Conservation (phyloP, 768 basidiomycete species). For the Sarcomyxa edulis region DNA sequence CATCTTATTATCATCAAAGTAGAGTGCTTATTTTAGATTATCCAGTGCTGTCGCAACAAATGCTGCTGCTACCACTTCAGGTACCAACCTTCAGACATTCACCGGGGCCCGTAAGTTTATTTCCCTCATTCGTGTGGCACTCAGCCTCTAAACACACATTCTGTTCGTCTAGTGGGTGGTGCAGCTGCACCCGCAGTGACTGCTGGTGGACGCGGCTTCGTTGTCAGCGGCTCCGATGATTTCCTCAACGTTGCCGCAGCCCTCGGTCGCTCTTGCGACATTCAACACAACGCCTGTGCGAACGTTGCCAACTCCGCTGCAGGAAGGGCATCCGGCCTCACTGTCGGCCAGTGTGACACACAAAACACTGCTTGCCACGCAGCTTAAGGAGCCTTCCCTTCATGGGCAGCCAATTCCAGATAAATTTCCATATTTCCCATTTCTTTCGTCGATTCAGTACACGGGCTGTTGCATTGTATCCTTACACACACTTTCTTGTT, state of each 20-base stretch:
- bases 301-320: conserved; percentile 42
- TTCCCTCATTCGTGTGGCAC: neutral
- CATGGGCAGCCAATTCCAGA: too few species aligned
- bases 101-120: conserved; percentile 37
- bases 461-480: too few species aligned
- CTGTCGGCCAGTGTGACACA: conserved; percentile 32
- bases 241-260: conserved; percentile 47
- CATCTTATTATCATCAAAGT: too few species aligned
- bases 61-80: conserved; percentile 13
- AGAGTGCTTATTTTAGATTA: too few species aligned
- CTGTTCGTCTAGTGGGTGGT: conserved; percentile 32
- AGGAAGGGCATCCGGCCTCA: conserved; percentile 28
- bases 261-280: conserved; percentile 52
- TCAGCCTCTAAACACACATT: neutral
- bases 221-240: conserved; percentile 34
- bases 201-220: conserved; percentile 42
- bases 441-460: too few species aligned
- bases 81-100: conserved; percentile 46
- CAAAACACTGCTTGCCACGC: conserved; percentile 29
- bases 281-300: conserved; percentile 53
- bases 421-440: too few species aligned
- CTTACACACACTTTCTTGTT: too few species aligned
- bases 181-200: conserved; percentile 36
- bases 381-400: too few species aligned
- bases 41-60: too few species aligned